Conservation (phyloP, 495 filamentous ascomycete genomes). For the Sporormia fimetaria region DNA sequence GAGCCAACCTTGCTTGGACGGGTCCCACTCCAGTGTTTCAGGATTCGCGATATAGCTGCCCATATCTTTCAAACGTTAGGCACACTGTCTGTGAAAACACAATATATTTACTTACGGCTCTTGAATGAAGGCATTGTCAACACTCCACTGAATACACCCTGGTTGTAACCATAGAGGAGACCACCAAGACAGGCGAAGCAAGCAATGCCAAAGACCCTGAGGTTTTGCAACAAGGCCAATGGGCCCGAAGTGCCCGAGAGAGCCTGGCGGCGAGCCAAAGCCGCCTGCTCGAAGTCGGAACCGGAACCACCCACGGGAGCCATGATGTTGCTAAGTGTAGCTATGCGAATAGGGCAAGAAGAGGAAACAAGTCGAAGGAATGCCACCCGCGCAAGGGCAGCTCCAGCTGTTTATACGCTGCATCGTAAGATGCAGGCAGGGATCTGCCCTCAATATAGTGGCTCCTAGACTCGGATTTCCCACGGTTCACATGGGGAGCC, state of each 20-base stretch:
- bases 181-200: conserved; percentile 72
- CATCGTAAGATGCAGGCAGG: no score
- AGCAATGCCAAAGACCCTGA: conserved; percentile 59
- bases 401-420: no score
- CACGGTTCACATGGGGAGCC: conserved; percentile 2
- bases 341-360: not conserved
- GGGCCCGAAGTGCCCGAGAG: conserved; percentile 56
- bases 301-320: conserved; percentile 30
- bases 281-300: conserved; percentile 45
- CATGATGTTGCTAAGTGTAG: conserved; percentile 24
- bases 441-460: conserved; percentile 1
- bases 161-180: conserved; percentile 36
- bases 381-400: not conserved
- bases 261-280: conserved; percentile 50
- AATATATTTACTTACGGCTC: conserved; percentile 17
- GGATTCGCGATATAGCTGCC: conserved; percentile 50
- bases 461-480: conserved; percentile 14
- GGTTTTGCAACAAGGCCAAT: conserved; percentile 53
- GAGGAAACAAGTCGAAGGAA: not conserved
- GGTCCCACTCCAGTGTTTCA: conserved; percentile 18
- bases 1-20: conserved; percentile 60
- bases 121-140: conserved; percentile 51
- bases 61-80: conserved; percentile 41
- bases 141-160: conserved; percentile 69
- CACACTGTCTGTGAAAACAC: conserved; percentile 12